Evolutionary conservation across 192 early-diverging fungal genomes (phyloP).

Genomic region (Coemansia sp.): DNA sequence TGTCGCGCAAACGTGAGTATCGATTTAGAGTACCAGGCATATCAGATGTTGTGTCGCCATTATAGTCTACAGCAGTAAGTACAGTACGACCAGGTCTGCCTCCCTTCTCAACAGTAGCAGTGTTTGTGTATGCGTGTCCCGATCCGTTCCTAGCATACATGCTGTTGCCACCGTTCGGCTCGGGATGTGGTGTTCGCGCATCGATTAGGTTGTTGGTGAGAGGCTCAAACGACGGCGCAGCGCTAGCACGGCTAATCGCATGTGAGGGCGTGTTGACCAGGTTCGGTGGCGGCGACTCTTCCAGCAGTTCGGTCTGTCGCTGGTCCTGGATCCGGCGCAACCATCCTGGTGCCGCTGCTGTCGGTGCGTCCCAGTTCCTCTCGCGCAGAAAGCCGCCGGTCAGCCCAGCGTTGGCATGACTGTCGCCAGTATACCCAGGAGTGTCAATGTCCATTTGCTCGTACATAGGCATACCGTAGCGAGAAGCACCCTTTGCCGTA

Average conservation of each 20-base stretch:
- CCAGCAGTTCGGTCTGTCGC: slow-evolving; percentile 12
- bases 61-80: slow-evolving; percentile 3
- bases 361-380: slow-evolving; percentile 20
- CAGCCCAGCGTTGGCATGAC: slow-evolving; percentile 6
- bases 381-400: slow-evolving; percentile 30
- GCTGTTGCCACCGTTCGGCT: background rate
- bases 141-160: slow-evolving; percentile 10
- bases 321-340: slow-evolving; percentile 19
- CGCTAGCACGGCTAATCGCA: slow-evolving; percentile 10
- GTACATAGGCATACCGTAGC: background rate
- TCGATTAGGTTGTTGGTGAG: slow-evolving; percentile 22
- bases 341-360: slow-evolving; percentile 21
- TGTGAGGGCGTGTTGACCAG: slow-evolving; percentile 29
- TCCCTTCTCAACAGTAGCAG: slow-evolving; percentile 3
- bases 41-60: background rate
- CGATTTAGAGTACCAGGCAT: slow-evolving; percentile 8
- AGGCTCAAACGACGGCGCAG: slow-evolving; percentile 14
- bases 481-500: slow-evolving; percentile 15
- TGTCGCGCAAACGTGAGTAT: slow-evolving; percentile 5
- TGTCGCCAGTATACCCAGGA: slow-evolving; percentile 1
- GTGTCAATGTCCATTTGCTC: slow-evolving; percentile 34
- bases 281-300: slow-evolving; percentile 28
- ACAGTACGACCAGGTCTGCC: background rate
- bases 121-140: slow-evolving; percentile 12
- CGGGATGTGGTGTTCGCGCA: slow-evolving; percentile 16